Percentiles rank a stretch among this genome's conserved stretches.
phyloP scores from a whole-genome alignment of 768 basidiomycete genomes.

The Kwoniella dejecticola region DNA sequence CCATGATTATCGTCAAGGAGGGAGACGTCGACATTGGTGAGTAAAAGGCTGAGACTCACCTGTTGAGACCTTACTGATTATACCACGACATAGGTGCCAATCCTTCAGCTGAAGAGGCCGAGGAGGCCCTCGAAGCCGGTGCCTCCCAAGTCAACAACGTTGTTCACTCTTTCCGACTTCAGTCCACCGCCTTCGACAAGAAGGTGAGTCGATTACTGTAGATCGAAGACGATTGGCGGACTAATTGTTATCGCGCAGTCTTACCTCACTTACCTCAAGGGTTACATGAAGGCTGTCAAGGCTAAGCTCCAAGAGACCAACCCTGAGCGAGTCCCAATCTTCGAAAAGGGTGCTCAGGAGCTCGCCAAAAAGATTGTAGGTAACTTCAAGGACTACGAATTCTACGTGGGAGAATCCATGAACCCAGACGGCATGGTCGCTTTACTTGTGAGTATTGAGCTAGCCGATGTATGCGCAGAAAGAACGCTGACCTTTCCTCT shows the following conservation, averaged over 20 bases:
- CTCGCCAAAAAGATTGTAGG: constrained; percentile 86
- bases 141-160: constrained; percentile 81
- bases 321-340: constrained; percentile 68
- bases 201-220: constrained; percentile 60
- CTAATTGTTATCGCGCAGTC: constrained; percentile 36
- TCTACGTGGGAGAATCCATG: constrained; percentile 61
- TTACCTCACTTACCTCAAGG: constrained; percentile 83
- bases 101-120: constrained; percentile 83
- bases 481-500: background rate
- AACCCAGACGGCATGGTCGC: constrained; percentile 91
- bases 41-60: constrained; percentile 23
- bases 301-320: constrained; percentile 61
- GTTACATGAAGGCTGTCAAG: constrained; percentile 94
- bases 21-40: constrained; percentile 89
- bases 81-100: constrained; percentile 70
- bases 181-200: constrained; percentile 81
- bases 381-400: constrained; percentile 93
- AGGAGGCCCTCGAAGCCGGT: constrained; percentile 79
- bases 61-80: background rate
- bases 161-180: constrained; percentile 86
- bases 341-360: constrained; percentile 75
- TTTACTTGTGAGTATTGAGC: constrained; percentile 61
- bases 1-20: constrained; percentile 67
- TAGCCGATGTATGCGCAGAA: background rate
- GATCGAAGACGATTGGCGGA: background rate